Evolutionary conservation across 495 filamentous ascomycete species (phyloP).

Genomic region (Sordaria brevicollis): DNA sequence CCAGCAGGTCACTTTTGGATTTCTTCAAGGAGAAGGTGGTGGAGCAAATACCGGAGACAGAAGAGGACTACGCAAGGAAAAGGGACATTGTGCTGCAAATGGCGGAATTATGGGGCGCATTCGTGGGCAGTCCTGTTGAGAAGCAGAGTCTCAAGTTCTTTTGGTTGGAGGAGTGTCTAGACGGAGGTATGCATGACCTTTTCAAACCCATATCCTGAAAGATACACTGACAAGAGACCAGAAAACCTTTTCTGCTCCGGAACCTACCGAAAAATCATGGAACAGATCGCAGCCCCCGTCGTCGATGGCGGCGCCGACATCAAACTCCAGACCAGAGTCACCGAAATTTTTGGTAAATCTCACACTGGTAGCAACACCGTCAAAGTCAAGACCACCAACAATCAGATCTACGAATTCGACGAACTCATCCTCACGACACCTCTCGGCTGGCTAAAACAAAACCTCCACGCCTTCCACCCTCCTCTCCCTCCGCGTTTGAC

Average conservation of each 20-base stretch:
- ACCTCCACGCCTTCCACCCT: constrained; percentile 61
- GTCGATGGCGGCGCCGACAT: constrained; percentile 49
- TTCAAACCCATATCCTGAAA: not conserved
- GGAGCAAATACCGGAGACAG: constrained; percentile 40
- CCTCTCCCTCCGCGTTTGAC: constrained; percentile 52
- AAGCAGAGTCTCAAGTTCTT: constrained; percentile 86
- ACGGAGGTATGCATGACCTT: constrained; percentile 58
- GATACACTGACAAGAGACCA: constrained; percentile 22
- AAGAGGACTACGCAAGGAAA: constrained; percentile 30
- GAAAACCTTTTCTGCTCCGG: constrained; percentile 84
- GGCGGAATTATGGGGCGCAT: constrained; percentile 74
- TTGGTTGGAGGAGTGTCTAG: constrained; percentile 89
- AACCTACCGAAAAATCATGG: constrained; percentile 71
- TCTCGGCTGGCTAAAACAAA: constrained; percentile 79
- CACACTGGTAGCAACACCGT: constrained; percentile 29
- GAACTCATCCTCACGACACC: constrained; percentile 79
- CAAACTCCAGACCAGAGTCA: constrained; percentile 35
- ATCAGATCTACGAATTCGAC: constrained; percentile 53
- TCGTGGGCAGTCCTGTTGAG: constrained; percentile 68
- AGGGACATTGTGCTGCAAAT: constrained; percentile 51
- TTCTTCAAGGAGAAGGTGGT: constrained; percentile 58
- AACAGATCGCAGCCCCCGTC: constrained; percentile 53
- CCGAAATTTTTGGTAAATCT: constrained; percentile 37
- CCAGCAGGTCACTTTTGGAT: constrained; percentile 60
- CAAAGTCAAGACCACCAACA: constrained; percentile 44